Evolutionary conservation across 257 asterid genomes (phyloP), one percentile per base, ranked within the genome.

Genomic region (Solanum clarkiae): DNA sequence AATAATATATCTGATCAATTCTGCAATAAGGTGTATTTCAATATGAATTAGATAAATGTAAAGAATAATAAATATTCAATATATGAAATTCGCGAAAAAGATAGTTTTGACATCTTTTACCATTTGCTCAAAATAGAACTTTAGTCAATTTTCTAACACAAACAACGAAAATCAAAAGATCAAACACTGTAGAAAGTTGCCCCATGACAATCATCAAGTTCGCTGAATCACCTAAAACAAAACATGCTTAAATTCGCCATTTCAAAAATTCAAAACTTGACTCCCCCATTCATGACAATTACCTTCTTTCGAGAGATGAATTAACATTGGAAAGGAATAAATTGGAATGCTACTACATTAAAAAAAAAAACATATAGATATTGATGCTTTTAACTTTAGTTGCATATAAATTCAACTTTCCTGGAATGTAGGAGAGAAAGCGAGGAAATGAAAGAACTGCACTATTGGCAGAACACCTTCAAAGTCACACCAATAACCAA

Each of bases 401-500:
- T 6, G 57, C 36, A 20, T 71, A 72, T 72, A 45, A 20, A 45
- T 74, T 68, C 81, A 15, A 75, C 62, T 22, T 20, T 51, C 45
- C 7, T 8, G 24, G 47, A 49, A 17, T 22, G 82, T 1, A 32
- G 24, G 51, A 69, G 51, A 69, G 79, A 36, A 47, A 40, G 15
- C 11, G 69, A 16, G 84, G 55, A 13, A 24, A 10, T 20, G 85
- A 44, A 9, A 49, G 15, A 49, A 75, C 22, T 24, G 59, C 42
- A 75, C 44, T 75, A 44, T 51, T 14, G 26, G 63, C 45, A 24
- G 45, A 71, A 55, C 89, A 89, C 68, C 87, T 85, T 80, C 87
- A 88, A 86, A 87, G 90, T 82, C 88, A 88, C 92, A 91, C 82
- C 80, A 63, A 86, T 57, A 74, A 79, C 86, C 91, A 87, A 56